A percentile compares a stretch with the other conserved stretches of the same genome.
phyloP scores from a whole-genome alignment of 352 stramenopile genomes.

The Globisporangium recalcitrans region DNA sequence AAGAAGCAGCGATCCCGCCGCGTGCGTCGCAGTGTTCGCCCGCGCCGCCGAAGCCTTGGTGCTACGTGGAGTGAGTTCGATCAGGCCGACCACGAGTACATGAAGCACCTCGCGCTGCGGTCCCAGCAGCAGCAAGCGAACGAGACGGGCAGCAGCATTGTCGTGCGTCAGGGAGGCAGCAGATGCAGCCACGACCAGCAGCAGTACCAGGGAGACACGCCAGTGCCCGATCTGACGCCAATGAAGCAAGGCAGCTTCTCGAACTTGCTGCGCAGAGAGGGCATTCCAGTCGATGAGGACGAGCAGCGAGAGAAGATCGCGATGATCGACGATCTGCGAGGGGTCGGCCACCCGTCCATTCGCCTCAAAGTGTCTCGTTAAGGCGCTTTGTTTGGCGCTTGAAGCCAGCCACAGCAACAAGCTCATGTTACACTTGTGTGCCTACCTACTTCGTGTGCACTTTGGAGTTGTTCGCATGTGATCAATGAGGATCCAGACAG shows the following conservation, averaged over 20 bases:
- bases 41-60: neutral
- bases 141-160: neutral
- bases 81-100: constrained; percentile 39
- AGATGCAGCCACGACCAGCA: constrained; percentile 1
- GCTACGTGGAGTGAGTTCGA: constrained; percentile 39
- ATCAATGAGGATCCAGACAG: neutral
- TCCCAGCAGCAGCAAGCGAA: neutral
- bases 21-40: constrained; percentile 10
- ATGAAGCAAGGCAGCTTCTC: constrained; percentile 38
- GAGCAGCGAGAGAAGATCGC: constrained; percentile 25
- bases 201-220: neutral
- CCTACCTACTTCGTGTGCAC: neutral
- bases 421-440: neutral
- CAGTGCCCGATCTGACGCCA: constrained; percentile 30
- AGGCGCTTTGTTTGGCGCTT: neutral
- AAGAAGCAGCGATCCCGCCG: constrained; percentile 13
- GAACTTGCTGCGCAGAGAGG: constrained; percentile 37
- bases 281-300: constrained; percentile 46
- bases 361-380: constrained; percentile 15
- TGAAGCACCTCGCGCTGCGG: constrained; percentile 28
- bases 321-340: constrained; percentile 35
- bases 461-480: neutral
- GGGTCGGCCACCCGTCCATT: constrained; percentile 21
- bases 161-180: neutral
- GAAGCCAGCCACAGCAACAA: too few relatives aligned